phyloP scores from a whole-genome alignment of 371 early-diverging fungal species.

The Rhizopus microsporus region DNA sequence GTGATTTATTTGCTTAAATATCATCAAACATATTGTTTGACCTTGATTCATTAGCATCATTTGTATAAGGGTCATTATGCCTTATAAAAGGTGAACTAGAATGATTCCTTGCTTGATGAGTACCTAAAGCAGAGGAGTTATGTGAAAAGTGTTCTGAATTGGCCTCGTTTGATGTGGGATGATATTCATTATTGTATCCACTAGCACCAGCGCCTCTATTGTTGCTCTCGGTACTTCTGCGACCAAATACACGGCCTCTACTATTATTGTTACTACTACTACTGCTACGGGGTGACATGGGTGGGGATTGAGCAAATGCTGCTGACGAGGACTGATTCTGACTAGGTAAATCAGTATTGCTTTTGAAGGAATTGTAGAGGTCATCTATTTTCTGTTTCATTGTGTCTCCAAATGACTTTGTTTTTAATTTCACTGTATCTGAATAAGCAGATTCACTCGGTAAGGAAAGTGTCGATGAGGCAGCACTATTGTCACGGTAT shows the following conservation, averaged over 20 bases:
- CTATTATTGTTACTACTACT: background rate
- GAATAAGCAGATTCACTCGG: slow-evolving; percentile 6
- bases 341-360: slow-evolving; percentile 6
- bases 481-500: slow-evolving; percentile 8
- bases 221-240: slow-evolving; percentile 14
- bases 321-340: background rate
- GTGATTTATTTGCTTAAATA: slow-evolving; percentile 3
- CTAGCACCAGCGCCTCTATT: slow-evolving; percentile 2
- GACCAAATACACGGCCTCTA: slow-evolving; percentile 36
- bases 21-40: slow-evolving; percentile 13
- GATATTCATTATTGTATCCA: slow-evolving; percentile 1
- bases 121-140: slow-evolving; percentile 16
- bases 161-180: slow-evolving; percentile 15
- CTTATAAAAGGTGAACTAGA: slow-evolving; percentile 29
- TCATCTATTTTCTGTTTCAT: slow-evolving; percentile 32
- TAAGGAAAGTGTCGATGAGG: slow-evolving; percentile 12
- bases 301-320: slow-evolving; percentile 6
- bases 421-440: slow-evolving; percentile 4
- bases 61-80: slow-evolving; percentile 15
- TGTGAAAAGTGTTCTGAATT: slow-evolving; percentile 26
- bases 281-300: background rate
- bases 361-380: slow-evolving; percentile 24
- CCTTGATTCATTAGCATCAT: too few relatives aligned
- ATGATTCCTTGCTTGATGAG: slow-evolving; percentile 6
- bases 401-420: slow-evolving; percentile 32